These are phyloP conservation scores for Lentithecium fluviatile DNA, from an alignment of 495 filamentous ascomycete genomes.

Conservation along the genomic window DNA sequence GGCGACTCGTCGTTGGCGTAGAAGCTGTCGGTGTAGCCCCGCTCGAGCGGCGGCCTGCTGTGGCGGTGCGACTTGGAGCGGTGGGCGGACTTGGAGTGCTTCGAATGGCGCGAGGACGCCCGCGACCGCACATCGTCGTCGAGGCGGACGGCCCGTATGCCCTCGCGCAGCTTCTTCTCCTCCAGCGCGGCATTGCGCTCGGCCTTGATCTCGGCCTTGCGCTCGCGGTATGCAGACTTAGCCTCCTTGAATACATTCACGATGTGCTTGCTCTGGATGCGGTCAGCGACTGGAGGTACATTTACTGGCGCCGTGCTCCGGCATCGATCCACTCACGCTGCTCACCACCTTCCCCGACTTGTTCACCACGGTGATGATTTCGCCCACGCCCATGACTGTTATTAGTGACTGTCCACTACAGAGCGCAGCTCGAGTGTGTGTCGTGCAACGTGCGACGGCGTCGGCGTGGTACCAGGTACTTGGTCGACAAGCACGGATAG, in stretches of 20 bases:
- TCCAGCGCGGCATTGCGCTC: conserved; percentile 59
- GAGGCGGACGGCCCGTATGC: conserved; percentile 50
- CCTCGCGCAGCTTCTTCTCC: conserved; percentile 53
- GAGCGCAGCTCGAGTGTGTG: conserved; percentile 1
- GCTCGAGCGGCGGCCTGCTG: conserved; percentile 38
- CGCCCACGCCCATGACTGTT: conserved; percentile 45
- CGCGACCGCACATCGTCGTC: conserved; percentile 49
- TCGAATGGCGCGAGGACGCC: conserved; percentile 28
- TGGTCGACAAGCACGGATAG: conserved; percentile 29
- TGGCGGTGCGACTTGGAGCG: conserved; percentile 26
- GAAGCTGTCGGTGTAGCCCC: conserved; percentile 42
- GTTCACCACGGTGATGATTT: conserved; percentile 89
- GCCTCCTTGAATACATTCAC: conserved; percentile 85
- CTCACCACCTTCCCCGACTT: conserved; percentile 89
- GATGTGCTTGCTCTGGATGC: conserved; percentile 75
- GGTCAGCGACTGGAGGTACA: conserved; percentile 33
- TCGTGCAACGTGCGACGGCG: conserved; percentile 27
- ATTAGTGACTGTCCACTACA: not conserved
- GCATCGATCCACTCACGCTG: conserved; percentile 60
- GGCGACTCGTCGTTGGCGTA: conserved; percentile 38
- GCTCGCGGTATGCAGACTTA: conserved; percentile 77
- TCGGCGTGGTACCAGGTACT: conserved; percentile 16
- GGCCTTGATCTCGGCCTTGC: conserved; percentile 72
- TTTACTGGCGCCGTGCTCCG: not conserved
- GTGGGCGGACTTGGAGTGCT: conserved; percentile 37